Base-by-base conservation (phyloP, 2,329 filamentous ascomycete genomes). In the Polytolypa hystricis region DNA sequence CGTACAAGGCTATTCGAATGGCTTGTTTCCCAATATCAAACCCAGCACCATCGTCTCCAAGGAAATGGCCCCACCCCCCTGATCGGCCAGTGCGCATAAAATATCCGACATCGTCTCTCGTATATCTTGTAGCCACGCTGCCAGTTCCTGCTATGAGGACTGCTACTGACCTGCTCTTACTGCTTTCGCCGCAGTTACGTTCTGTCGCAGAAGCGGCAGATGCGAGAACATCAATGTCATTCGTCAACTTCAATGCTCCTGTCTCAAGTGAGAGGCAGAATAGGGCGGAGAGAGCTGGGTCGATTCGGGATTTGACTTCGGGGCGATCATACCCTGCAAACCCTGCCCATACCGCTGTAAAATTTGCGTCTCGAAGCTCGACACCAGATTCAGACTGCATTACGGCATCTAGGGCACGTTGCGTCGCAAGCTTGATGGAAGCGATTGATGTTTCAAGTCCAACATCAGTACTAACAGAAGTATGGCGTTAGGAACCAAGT, bases 81-180 rank as follows among this genome's bases (percentile, higher is more conserved):
- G 53, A 51, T 3, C 64, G 53, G n/a, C 51, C 53, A 2, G 52
- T 50, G 1, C 54, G 53, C 5, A 42, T 28, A 21, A 56, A 52
- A 17, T 33, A 37, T 7, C 27, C 18, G n/a, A 37, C 30, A 0
- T 37, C 35, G 11, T 45, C 35, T n/a, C 46, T 45, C 7, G 40
- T 39, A 43, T 60, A 67, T 12, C 51, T 52, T 52, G 64, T 65
- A n/a, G 56, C 58, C 2, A 66, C 52, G 7, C 60, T 63, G 0
- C 64, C 64, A 0, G 64, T 67, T 0, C 64, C 64, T 8, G 61
- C 61, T 4, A 67, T 56, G 4, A 67, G 44, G 2, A 63, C 57
- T 25, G 64, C 44, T 2, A 45, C 50, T 0, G 54, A 51, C 2
- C 33, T 33, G 3, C 33, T 27, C 3, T 9, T 38, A 21, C 38